Conservation (phyloP, 2,329 filamentous ascomycete genomes). For the Aspergillus puulaauensis region DNA sequence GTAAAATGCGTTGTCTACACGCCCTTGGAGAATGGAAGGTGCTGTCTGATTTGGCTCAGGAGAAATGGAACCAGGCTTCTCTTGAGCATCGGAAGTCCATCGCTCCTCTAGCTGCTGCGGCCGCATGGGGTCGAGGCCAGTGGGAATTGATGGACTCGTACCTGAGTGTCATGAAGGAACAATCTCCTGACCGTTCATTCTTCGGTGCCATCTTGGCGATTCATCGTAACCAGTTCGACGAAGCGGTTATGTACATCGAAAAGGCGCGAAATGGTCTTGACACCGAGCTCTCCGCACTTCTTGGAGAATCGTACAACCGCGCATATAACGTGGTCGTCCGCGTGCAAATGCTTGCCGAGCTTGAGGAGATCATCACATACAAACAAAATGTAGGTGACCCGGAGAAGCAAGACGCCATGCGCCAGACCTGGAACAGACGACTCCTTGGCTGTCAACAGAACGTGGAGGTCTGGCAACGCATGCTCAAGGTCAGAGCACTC, state of each 20-base stretch:
- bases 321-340: constrained; percentile 98
- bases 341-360: constrained; percentile 97
- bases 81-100: constrained; percentile 87
- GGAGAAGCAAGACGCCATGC: constrained; percentile 86
- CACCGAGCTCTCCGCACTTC: constrained; percentile 88
- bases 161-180: constrained; percentile 87
- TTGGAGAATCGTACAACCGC: constrained; percentile 98
- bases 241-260: constrained; percentile 84
- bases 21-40: constrained; percentile 97
- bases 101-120: constrained; percentile 88
- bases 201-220: constrained; percentile 95
- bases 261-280: constrained; percentile 92
- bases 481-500: constrained; percentile 89
- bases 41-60: constrained; percentile 81
- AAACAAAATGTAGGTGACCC: constrained; percentile 81
- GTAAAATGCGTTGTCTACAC: constrained; percentile 98
- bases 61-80: constrained; percentile 88
- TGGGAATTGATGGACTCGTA: constrained; percentile 99
- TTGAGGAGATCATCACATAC: constrained; percentile 97
- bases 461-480: constrained; percentile 96
- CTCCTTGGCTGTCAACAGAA: constrained; percentile 94
- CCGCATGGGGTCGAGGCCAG: constrained; percentile 92
- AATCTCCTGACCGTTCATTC: constrained; percentile 93
- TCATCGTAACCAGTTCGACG: constrained; percentile 92
- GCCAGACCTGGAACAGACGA: constrained; percentile 91